Percentiles rank a stretch among this genome's conserved stretches.
Conservation (phyloP, 176 grass and related monocot genomes). For the Triticum timopheevii region DNA sequence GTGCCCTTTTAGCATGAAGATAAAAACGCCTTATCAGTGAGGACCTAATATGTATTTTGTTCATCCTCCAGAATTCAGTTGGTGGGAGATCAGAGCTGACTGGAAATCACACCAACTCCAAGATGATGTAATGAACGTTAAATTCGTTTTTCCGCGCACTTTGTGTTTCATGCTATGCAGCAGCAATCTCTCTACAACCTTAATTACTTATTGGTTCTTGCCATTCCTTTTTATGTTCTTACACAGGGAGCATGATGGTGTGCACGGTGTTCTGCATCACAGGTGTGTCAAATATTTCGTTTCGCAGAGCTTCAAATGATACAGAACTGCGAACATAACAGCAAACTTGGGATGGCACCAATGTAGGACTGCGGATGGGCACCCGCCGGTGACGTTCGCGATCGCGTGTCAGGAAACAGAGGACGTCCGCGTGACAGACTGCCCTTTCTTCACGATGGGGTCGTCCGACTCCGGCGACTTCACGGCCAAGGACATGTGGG, state of each 20-base stretch:
- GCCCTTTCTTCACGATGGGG: constrained; percentile 64
- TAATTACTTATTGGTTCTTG: not conserved
- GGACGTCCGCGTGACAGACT: constrained; percentile 67
- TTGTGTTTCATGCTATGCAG: not conserved
- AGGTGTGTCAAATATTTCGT: constrained; percentile 34
- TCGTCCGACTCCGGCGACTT: constrained; percentile 46
- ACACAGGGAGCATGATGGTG: constrained; percentile 60
- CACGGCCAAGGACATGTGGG: constrained; percentile 78
- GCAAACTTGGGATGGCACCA: not conserved
- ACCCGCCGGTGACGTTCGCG: constrained; percentile 73
- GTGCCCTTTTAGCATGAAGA: not conserved
- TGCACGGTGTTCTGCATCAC: constrained; percentile 74
- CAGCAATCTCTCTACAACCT: not conserved
- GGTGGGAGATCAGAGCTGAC: constrained; percentile 76
- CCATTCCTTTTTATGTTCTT: not conserved
- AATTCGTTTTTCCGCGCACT: not conserved
- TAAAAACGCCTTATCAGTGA: not conserved
- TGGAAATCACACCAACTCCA: constrained; percentile 78
- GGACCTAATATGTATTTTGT: not conserved
- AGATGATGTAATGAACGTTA: constrained; percentile 58
- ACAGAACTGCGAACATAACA: not conserved
- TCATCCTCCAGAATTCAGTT: constrained; percentile 73
- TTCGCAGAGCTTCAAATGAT: not conserved
- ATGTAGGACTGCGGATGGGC: constrained; percentile 54
- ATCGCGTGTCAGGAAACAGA: constrained; percentile 71